These are phyloP conservation scores for Verticillium tricorpus DNA, from an alignment of 2,329 filamentous ascomycete genomes.

Conservation along the genomic window DNA sequence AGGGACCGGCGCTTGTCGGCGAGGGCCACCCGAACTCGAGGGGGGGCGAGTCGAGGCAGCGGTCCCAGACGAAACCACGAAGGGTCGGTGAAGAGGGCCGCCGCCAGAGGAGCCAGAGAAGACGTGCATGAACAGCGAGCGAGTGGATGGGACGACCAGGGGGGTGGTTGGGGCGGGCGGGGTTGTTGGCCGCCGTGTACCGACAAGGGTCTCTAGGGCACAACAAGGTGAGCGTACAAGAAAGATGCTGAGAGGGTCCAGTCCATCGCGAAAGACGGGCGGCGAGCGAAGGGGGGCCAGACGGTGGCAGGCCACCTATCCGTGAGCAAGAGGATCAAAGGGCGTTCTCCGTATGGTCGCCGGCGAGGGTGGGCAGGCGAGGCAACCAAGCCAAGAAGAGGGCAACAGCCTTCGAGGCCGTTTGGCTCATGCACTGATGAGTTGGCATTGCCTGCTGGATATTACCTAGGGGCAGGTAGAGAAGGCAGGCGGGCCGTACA, in stretches of 20 bases:
- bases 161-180: neutral
- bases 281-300: neutral
- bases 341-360: neutral
- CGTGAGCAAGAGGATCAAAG: neutral
- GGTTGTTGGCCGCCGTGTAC: neutral
- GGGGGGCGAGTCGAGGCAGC: neutral
- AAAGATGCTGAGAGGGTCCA: neutral
- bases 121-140: conserved; percentile 15
- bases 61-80: neutral
- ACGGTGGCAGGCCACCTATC: neutral
- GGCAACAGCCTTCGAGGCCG: conserved; percentile 6
- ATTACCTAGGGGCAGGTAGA: conserved; percentile 36
- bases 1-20: conserved; percentile 3
- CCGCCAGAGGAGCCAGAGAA: conserved; percentile 6
- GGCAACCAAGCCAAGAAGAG: conserved; percentile 37
- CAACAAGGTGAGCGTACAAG: neutral
- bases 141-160: conserved; percentile 8
- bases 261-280: neutral
- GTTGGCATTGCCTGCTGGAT: conserved; percentile 63
- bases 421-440: conserved; percentile 68
- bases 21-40: neutral
- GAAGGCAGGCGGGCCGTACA: neutral
- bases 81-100: conserved; percentile 15
- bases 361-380: conserved; percentile 24
- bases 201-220: conserved; percentile 8